Base-by-base conservation (phyloP, 1,284 basidiomycete species). In the Trichosporon sp. region DNA sequence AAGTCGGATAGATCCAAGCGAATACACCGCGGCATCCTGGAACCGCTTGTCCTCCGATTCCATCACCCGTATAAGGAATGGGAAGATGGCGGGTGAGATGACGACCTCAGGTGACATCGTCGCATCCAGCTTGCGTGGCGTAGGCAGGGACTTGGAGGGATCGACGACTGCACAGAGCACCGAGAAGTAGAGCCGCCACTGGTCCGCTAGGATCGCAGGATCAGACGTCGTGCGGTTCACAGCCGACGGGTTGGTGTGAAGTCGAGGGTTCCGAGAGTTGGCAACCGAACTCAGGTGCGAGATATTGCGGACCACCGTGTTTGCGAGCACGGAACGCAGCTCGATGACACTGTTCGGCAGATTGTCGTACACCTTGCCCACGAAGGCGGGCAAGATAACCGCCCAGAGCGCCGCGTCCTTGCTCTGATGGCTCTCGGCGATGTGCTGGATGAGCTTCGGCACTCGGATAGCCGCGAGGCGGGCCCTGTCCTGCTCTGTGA, bases 181-280 rank as follows among this genome's bases (percentile, higher is more conserved):
- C 70, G 92, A 91, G 63, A 93, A 86, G 89, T 93, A 96, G 31
- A 90, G 85, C 70, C 91, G 88, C 95, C 94, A 98, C 79, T 96
- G 93, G 62, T 91, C 89, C 25, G 94, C 88, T 44, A 90, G 82
- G 9, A 85, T 80, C 72, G 85, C 87, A 68, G 89, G 88, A 29
- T 95, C 92, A 25, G 86, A 84, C 0, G 77, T 67, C 2, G 72
- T 68, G 1, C 72, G 60, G 64, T 70, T 72, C 29, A 67, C 67
- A 9, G 66, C 63, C 4, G 69, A 80, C 5, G 56, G 56, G 27
- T 60, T 60, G 8, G 56, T 31, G 29, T 31, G 56, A 1, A 60
- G 31, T n/a, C 56, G 13, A 6, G 56, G 56, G 27, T 60, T 60
- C 7, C 56, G 56, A 15, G 56, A 60, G 56, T 60, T 60, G n/a